phyloP scores from a whole-genome alignment of 1,284 basidiomycete genomes.

The Ceratobasidium sp. region DNA sequence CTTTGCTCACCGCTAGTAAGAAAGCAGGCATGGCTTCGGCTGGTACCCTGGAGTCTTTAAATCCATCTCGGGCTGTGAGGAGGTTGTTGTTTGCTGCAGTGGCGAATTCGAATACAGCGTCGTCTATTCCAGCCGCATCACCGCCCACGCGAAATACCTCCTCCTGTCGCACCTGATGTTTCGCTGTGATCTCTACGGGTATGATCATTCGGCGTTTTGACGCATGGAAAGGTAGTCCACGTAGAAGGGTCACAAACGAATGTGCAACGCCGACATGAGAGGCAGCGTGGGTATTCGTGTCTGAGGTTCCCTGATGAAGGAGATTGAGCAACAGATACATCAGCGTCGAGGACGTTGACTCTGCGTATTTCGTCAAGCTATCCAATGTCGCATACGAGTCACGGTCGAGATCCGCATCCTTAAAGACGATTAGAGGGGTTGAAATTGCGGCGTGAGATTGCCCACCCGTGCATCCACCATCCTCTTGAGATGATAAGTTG shows the following conservation, averaged over 20 bases:
- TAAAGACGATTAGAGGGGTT: slow-evolving; percentile 32
- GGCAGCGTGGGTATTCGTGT: slow-evolving; percentile 77
- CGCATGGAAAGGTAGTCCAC: slow-evolving; percentile 80
- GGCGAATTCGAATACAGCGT: slow-evolving; percentile 89
- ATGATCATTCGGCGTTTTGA: slow-evolving; percentile 79
- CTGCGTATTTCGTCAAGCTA: slow-evolving; percentile 74
- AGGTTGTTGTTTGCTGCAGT: slow-evolving; percentile 92
- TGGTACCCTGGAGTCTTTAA: slow-evolving; percentile 64
- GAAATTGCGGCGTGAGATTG: slow-evolving; percentile 47
- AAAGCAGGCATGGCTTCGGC: slow-evolving; percentile 78
- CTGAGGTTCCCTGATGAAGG: slow-evolving; percentile 69
- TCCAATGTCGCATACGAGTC: slow-evolving; percentile 77
- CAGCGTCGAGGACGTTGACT: slow-evolving; percentile 82
- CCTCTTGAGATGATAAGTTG: slow-evolving; percentile 82
- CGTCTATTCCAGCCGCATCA: slow-evolving; percentile 61
- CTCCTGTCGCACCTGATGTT: slow-evolving; percentile 85
- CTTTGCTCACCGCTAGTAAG: slow-evolving; percentile 72
- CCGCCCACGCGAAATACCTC: slow-evolving; percentile 81
- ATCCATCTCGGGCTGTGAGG: slow-evolving; percentile 81
- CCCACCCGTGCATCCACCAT: slow-evolving; percentile 87
- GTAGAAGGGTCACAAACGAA: slow-evolving; percentile 76
- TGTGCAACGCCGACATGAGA: slow-evolving; percentile 82
- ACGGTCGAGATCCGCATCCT: slow-evolving; percentile 80
- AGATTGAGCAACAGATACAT: slow-evolving; percentile 83
- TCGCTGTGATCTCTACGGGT: slow-evolving; percentile 84